Evolutionary conservation across 768 basidiomycete species (phyloP).

Genomic region (Termitomyces sp.): DNA sequence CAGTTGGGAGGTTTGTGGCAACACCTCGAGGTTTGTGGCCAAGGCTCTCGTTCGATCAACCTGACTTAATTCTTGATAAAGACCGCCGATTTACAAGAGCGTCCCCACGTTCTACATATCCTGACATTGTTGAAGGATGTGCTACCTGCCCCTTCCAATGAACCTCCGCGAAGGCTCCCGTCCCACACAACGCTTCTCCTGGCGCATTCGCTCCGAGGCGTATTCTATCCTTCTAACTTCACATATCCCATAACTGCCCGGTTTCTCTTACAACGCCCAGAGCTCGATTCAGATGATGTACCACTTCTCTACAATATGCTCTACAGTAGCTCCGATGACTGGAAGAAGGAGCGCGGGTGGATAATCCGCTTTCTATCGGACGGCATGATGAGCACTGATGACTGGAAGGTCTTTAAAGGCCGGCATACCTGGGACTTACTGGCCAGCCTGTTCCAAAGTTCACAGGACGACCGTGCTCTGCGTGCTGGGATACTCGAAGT

Average conservation of each 20-base stretch:
- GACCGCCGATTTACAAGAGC: constrained; percentile 71
- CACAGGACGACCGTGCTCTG: constrained; percentile 43
- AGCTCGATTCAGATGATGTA: constrained; percentile 75
- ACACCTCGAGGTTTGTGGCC: constrained; percentile 51
- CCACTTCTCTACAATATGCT: constrained; percentile 89
- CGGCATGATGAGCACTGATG: constrained; percentile 66
- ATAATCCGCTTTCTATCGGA: constrained; percentile 80
- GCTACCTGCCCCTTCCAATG: constrained; percentile 34
- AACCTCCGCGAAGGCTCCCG: constrained; percentile 54
- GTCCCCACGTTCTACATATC: constrained; percentile 66
- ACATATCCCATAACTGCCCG: constrained; percentile 82
- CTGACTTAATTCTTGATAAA: constrained; percentile 14
- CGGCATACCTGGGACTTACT: constrained; percentile 87
- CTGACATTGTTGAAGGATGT: constrained; percentile 60
- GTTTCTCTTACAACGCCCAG: constrained; percentile 86
- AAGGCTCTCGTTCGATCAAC: neutral
- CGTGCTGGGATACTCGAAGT: constrained; percentile 67
- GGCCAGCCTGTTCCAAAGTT: constrained; percentile 75
- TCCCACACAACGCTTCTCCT: constrained; percentile 78
- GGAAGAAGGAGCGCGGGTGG: constrained; percentile 89
- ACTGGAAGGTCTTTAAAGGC: constrained; percentile 78
- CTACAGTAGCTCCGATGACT: constrained; percentile 73
- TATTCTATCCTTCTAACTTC: constrained; percentile 86
- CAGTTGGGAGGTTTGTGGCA: constrained; percentile 60
- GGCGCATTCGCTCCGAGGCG: constrained; percentile 70